phyloP scores from a whole-genome alignment of 768 basidiomycete genomes.

The Porpolomopsis calyptriformis region DNA sequence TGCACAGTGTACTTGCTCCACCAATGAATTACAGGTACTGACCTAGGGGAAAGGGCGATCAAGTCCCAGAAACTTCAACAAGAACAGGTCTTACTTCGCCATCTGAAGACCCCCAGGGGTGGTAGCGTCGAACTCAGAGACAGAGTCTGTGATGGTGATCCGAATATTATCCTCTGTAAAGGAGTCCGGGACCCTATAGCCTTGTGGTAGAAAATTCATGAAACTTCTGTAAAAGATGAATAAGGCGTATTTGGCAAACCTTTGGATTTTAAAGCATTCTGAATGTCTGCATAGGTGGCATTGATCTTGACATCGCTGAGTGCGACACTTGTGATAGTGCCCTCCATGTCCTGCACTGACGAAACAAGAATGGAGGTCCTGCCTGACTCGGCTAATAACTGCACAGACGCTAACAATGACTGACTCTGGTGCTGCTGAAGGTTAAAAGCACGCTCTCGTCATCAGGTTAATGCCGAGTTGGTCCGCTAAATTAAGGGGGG shows the following conservation, averaged over 20 bases:
- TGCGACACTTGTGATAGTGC: too few species aligned
- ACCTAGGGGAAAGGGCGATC: neutral
- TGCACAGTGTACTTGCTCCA: conserved; percentile 11
- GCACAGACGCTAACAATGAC: conserved; percentile 28
- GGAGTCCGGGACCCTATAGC: conserved; percentile 4
- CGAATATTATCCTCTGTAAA: conserved; percentile 2
- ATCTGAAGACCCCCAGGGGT: conserved; percentile 9
- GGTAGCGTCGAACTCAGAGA: conserved; percentile 8
- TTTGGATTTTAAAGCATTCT: neutral
- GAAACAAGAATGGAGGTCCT: neutral
- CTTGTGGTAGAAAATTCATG: neutral
- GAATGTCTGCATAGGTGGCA: neutral
- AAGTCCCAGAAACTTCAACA: neutral
- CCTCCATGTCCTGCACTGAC: neutral
- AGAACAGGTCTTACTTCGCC: neutral
- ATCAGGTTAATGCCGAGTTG: conserved; percentile 73
- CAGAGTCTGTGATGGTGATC: conserved; percentile 6
- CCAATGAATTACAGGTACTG: conserved; percentile 10
- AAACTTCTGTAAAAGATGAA: too few species aligned
- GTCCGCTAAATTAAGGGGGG: conserved; percentile 46
- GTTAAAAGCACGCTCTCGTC: conserved; percentile 81
- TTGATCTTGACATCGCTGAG: neutral
- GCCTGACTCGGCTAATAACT: conserved; percentile 31
- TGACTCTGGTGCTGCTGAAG: conserved; percentile 62
- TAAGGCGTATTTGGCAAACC: neutral